Conservation (phyloP, 306 rosid genomes). For the Acmispon strigosus region DNA sequence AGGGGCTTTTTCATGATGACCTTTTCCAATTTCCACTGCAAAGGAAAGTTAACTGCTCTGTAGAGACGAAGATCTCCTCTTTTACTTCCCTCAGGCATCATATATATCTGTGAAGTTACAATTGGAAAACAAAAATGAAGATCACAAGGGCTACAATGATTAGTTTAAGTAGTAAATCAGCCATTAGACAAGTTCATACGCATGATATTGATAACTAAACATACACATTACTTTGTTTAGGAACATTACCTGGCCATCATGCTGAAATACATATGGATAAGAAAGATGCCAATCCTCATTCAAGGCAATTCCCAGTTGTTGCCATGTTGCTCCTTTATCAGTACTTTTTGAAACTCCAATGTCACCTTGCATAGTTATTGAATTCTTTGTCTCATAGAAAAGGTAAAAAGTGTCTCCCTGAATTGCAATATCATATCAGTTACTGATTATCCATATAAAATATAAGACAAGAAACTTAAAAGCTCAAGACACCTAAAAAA, state of each 20-base stretch:
- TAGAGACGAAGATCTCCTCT: constrained; percentile 93
- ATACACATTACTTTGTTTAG: neutral
- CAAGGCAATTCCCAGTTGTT: constrained; percentile 85
- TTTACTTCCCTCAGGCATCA: constrained; percentile 88
- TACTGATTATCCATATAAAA: neutral
- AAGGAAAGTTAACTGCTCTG: constrained; percentile 67
- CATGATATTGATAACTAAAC: neutral
- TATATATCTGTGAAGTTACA: constrained; percentile 61
- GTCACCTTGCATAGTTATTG: constrained; percentile 84
- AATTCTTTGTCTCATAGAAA: constrained; percentile 89
- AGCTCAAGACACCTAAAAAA: neutral
- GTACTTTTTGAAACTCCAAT: constrained; percentile 92
- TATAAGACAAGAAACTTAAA: neutral
- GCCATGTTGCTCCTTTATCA: constrained; percentile 94
- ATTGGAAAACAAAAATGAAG: constrained; percentile 8
- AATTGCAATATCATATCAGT: constrained; percentile 9
- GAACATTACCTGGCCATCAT: constrained; percentile 62
- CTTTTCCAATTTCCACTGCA: constrained; percentile 79
- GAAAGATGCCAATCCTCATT: constrained; percentile 98
- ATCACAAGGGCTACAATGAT: neutral
- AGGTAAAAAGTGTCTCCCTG: constrained; percentile 75
- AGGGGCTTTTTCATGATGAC: constrained; percentile 79
- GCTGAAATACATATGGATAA: constrained; percentile 74
- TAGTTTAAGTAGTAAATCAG: neutral
- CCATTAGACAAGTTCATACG: neutral